Evolutionary conservation across 495 filamentous ascomycete genomes (phyloP).

Genomic region (Coniosporium apollinis): DNA sequence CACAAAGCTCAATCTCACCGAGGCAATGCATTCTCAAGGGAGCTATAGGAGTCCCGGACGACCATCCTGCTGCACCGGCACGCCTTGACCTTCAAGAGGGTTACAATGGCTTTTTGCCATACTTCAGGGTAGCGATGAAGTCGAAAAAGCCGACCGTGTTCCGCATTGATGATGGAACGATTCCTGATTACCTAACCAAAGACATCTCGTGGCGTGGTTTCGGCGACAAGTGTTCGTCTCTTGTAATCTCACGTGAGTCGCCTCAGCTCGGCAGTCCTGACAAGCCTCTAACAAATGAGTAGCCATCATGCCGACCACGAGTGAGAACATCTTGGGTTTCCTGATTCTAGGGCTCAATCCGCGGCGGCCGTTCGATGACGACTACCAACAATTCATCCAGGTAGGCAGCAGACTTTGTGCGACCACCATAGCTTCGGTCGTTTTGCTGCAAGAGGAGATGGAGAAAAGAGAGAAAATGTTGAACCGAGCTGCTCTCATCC

Average conservation of each 20-base stretch:
- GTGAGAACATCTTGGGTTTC: conserved; percentile 25
- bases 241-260: conserved; percentile 21
- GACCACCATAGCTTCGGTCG: conserved; percentile 7
- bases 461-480: conserved; percentile 2
- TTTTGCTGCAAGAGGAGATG: conserved; percentile 11
- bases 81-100: conserved; percentile 12
- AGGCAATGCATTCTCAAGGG: conserved; percentile 7
- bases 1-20: background rate
- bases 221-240: conserved; percentile 19
- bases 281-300: too few relatives aligned
- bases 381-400: conserved; percentile 16
- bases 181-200: conserved; percentile 16
- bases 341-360: conserved; percentile 30
- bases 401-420: conserved; percentile 4
- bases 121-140: conserved; percentile 9
- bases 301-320: conserved; percentile 19
- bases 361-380: conserved; percentile 22
- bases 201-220: conserved; percentile 24
- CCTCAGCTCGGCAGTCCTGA: too few relatives aligned
- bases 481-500: conserved; percentile 6
- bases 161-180: conserved; percentile 5
- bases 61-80: conserved; percentile 8
- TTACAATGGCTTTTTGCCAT: conserved; percentile 10
- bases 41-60: conserved; percentile 8
- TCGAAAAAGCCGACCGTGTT: conserved; percentile 9